A percentile compares a stretch with the other conserved stretches of the same genome.
These are phyloP conservation scores for Candida tetrigidarum DNA, from an alignment of 1,139 yeast species.

Conservation along the genomic window DNA sequence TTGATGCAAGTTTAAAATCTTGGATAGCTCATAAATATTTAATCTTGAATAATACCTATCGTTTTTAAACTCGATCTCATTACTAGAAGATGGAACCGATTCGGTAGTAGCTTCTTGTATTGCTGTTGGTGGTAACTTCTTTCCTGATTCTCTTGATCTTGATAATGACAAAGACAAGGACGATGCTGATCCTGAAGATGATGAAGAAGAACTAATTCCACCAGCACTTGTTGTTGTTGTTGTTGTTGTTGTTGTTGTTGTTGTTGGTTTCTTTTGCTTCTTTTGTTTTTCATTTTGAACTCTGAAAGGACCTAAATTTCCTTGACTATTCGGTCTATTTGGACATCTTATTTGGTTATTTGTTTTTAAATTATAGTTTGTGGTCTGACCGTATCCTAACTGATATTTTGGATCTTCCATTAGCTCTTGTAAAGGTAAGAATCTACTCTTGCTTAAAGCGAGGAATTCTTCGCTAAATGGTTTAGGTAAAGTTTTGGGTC, in stretches of 20 bases:
- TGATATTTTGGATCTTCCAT: slow-evolving; percentile 11
- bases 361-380: slow-evolving; percentile 11
- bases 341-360: slow-evolving; percentile 10
- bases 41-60: slow-evolving; percentile 32
- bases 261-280: neutral
- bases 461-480: slow-evolving; percentile 19
- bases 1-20: slow-evolving; percentile 27
- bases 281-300: slow-evolving; percentile 3
- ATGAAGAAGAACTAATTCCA: neutral
- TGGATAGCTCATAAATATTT: slow-evolving; percentile 32
- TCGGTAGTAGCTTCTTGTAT: neutral
- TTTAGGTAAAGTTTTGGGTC: slow-evolving; percentile 18
- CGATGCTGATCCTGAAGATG: neutral
- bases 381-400: slow-evolving; percentile 12
- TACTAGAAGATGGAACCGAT: neutral
- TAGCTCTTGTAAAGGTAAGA: slow-evolving; percentile 15
- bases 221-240: too few relatives aligned
- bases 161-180: too few relatives aligned
- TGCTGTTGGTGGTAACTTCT: neutral
- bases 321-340: slow-evolving; percentile 14
- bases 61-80: slow-evolving; percentile 12
- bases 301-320: slow-evolving; percentile 7
- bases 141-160: slow-evolving; percentile 1
- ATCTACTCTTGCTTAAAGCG: slow-evolving; percentile 12
- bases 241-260: neutral